Conservation (phyloP, 129 eudicot species). For the Flaveria sonorensis region DNA sequence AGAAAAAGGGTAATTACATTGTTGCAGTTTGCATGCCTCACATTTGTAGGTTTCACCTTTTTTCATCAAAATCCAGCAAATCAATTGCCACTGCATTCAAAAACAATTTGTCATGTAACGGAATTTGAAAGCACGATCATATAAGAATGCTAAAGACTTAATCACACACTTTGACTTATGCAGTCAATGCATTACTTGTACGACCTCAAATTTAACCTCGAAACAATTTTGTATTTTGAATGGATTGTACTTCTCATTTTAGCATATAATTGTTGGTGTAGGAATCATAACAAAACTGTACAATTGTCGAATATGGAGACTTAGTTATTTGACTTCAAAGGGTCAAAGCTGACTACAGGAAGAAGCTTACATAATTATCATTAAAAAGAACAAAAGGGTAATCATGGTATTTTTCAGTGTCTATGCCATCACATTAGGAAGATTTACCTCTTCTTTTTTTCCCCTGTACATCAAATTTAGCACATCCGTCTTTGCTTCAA, state of each 20-base stretch:
- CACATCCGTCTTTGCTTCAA: conserved; percentile 31
- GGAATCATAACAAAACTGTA: background rate
- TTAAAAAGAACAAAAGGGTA: background rate
- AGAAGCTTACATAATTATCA: conserved; percentile 9
- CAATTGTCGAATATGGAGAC: background rate
- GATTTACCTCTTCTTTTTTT: conserved; percentile 23
- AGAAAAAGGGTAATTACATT: conserved; percentile 2
- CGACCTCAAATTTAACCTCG: background rate
- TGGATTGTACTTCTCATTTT: conserved; percentile 4
- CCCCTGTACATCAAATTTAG: conserved; percentile 15
- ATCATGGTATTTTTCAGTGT: background rate
- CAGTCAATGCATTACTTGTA: background rate
- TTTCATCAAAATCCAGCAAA: conserved; percentile 13
- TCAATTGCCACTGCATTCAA: conserved; percentile 11
- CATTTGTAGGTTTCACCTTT: conserved; percentile 13
- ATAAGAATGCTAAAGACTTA: background rate
- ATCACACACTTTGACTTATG: conserved; percentile 1
- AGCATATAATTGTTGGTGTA: background rate
- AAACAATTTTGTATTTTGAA: background rate
- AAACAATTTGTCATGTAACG: background rate
- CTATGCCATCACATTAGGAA: conserved; percentile 6
- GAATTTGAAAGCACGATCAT: background rate
- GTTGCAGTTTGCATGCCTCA: conserved; percentile 22
- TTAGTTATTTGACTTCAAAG: background rate
- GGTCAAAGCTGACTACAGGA: background rate